Evolutionary conservation across 805 yeast genomes (phyloP).

Genomic region (Yarrowia sp.): DNA sequence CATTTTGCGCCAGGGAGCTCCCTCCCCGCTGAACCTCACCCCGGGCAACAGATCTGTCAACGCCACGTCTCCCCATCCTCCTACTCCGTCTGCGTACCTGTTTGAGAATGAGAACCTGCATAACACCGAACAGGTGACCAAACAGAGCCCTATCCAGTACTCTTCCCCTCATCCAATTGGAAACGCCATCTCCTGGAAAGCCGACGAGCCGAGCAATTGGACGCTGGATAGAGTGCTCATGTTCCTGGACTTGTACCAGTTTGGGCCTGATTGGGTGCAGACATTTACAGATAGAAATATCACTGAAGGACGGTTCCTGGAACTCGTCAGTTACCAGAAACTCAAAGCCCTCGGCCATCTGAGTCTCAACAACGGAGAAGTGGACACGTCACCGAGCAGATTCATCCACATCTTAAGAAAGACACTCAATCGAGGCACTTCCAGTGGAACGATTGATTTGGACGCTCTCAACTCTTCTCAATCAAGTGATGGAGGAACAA

Average conservation of each 20-base stretch:
- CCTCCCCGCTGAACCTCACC: slow-evolving; percentile 14
- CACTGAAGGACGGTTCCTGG: slow-evolving; percentile 68
- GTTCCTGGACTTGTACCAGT: slow-evolving; percentile 75
- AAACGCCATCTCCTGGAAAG: slow-evolving; percentile 25
- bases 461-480: not conserved
- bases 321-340: slow-evolving; percentile 70
- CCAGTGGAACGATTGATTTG: slow-evolving; percentile 37
- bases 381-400: slow-evolving; percentile 60
- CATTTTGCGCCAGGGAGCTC: slow-evolving; percentile 10
- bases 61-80: slow-evolving; percentile 28
- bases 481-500: too few relatives aligned
- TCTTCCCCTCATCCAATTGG: slow-evolving; percentile 27
- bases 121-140: not conserved
- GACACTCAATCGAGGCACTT: slow-evolving; percentile 50
- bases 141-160: slow-evolving; percentile 29
- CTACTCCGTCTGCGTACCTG: slow-evolving; percentile 20
- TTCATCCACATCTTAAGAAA: slow-evolving; percentile 63
- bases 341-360: slow-evolving; percentile 56
- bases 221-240: slow-evolving; percentile 65
- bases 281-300: slow-evolving; percentile 65
- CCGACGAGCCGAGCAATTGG: slow-evolving; percentile 67
- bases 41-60: not conserved
- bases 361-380: slow-evolving; percentile 49
- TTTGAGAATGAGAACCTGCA: slow-evolving; percentile 5
- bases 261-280: slow-evolving; percentile 76